These are phyloP conservation scores for Parasitella parasitica DNA, from an alignment of 371 early-diverging fungal genomes.

Conservation along the genomic window DNA sequence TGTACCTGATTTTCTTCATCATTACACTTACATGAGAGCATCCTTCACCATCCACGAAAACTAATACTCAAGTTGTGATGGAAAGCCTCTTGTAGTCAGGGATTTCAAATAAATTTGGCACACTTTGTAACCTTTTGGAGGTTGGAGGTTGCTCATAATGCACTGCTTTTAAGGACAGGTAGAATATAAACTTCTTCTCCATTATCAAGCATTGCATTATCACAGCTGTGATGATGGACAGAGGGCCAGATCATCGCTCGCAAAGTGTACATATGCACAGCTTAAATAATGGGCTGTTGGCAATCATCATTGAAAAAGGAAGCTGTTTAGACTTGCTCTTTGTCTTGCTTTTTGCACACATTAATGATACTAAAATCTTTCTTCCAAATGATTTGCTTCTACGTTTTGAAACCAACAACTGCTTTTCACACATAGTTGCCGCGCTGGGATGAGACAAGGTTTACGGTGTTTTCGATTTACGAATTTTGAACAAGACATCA, in stretches of 20 bases:
- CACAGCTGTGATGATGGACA: background rate
- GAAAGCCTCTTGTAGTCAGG: too few species aligned
- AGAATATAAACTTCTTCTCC: background rate
- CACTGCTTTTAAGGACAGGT: background rate
- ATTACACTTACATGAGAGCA: too few species aligned
- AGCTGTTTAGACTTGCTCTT: background rate
- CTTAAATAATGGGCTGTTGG: background rate
- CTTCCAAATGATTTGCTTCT: background rate
- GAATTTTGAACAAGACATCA: too few species aligned
- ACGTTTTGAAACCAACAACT: background rate
- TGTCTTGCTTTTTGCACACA: background rate
- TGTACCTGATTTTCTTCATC: too few species aligned
- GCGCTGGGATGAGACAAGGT: background rate
- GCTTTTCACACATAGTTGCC: background rate
- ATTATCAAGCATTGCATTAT: background rate
- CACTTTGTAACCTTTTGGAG: too few species aligned
- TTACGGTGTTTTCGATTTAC: too few species aligned
- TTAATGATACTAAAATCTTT: background rate
- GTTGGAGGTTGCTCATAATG: background rate
- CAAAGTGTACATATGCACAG: background rate
- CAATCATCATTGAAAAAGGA: background rate
- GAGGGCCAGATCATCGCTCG: background rate
- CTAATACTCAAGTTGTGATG: too few species aligned
- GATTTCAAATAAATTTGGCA: too few species aligned
- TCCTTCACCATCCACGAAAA: too few species aligned